A percentile compares a stretch with the other conserved stretches of the same genome.
phyloP scores from a whole-genome alignment of 768 basidiomycete genomes.

The Tulasnella sp. region DNA sequence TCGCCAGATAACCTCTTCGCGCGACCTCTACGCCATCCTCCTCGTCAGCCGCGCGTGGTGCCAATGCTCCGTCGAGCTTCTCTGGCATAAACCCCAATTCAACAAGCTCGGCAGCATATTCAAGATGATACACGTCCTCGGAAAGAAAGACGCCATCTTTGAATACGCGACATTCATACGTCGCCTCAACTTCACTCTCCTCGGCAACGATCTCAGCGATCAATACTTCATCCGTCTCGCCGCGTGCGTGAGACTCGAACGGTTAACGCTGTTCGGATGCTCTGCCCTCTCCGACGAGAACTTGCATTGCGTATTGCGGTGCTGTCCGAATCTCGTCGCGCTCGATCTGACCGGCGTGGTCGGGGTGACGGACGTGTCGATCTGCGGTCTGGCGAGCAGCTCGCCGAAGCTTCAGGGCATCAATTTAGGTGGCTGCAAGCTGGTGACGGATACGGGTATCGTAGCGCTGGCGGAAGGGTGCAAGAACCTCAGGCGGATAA shows the following conservation, averaged over 20 bases:
- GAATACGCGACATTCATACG: conserved; percentile 81
- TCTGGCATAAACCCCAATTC: conserved; percentile 88
- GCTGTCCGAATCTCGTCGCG: conserved; percentile 68
- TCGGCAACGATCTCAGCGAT: conserved; percentile 61
- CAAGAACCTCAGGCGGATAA: conserved; percentile 75
- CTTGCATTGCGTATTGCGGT: conserved; percentile 53
- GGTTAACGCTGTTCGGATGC: conserved; percentile 80
- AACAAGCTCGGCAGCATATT: conserved; percentile 56
- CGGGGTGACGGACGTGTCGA: conserved; percentile 57
- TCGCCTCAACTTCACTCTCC: conserved; percentile 75
- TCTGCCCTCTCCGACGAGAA: conserved; percentile 51
- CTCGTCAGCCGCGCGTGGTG: conserved; percentile 89
- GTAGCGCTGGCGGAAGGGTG: conserved; percentile 65
- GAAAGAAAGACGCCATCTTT: conserved; percentile 58
- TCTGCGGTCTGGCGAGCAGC: conserved; percentile 57
- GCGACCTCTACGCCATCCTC: conserved; percentile 63
- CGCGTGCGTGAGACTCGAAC: conserved; percentile 71
- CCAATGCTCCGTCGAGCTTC: conserved; percentile 86
- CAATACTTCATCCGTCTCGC: conserved; percentile 60
- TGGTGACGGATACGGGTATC: conserved; percentile 68
- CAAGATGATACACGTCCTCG: conserved; percentile 67
- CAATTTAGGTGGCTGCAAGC: conserved; percentile 76
- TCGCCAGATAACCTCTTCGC: conserved; percentile 62
- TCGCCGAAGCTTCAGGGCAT: conserved; percentile 81
- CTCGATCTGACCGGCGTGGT: conserved; percentile 71